Conservation (phyloP, 345 rosid species). For the Eucalyptus cloeziana region DNA sequence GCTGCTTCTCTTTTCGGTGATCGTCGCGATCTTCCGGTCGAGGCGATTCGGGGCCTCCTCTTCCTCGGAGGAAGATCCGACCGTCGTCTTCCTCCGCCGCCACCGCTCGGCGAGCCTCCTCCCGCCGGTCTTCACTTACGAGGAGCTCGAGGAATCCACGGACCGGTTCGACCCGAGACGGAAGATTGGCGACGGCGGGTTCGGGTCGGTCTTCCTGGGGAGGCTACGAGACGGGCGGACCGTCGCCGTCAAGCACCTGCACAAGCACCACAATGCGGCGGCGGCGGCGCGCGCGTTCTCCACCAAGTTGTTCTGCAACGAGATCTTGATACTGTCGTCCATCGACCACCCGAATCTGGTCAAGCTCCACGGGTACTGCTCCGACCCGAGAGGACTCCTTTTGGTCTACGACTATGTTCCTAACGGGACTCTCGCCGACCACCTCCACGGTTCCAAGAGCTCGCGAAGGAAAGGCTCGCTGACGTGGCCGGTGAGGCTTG, state of each 20-base stretch:
- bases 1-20: slow-evolving; percentile 28
- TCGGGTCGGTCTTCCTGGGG: slow-evolving; percentile 78
- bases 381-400: slow-evolving; percentile 90
- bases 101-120: slow-evolving; percentile 65
- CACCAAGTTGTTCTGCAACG: slow-evolving; percentile 77
- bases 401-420: slow-evolving; percentile 79
- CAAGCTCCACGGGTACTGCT: slow-evolving; percentile 88
- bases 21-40: slow-evolving; percentile 40
- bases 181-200: slow-evolving; percentile 91
- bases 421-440: slow-evolving; percentile 84
- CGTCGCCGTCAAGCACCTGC: slow-evolving; percentile 84
- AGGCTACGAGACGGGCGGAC: slow-evolving; percentile 59
- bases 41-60: slow-evolving; percentile 16
- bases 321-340: slow-evolving; percentile 78
- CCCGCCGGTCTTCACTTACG: slow-evolving; percentile 87
- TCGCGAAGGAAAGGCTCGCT: slow-evolving; percentile 9
- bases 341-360: slow-evolving; percentile 80
- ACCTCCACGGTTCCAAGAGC: slow-evolving; percentile 52
- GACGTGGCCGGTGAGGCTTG: slow-evolving; percentile 69
- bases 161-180: slow-evolving; percentile 66
- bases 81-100: slow-evolving; percentile 60
- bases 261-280: slow-evolving; percentile 41
- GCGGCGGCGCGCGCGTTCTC: slow-evolving; percentile 47
- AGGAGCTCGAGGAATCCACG: slow-evolving; percentile 75
- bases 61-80: slow-evolving; percentile 58